Evolutionary conservation across 257 asterid species (phyloP), one percentile per base, ranked within the genome.

Genomic region (Solanum appendiculatum): DNA sequence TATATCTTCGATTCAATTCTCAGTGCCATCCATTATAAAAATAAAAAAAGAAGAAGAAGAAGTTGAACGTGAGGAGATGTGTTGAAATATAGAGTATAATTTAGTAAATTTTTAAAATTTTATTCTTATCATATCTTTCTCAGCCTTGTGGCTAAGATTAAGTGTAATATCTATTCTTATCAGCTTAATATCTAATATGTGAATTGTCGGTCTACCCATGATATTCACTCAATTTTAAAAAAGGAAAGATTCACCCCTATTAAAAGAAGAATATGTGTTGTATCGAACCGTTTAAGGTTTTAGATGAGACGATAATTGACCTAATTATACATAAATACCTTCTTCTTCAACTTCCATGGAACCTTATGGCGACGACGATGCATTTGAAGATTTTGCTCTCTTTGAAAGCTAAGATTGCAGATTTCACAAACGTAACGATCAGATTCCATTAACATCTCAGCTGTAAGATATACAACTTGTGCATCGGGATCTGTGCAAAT

Each of bases 351-450:
- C 64, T 88, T 90, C 92, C 93, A 91, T 34, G 92, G 93, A 63
- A 91, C 90, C 85, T 91, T 91, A 60, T 91, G 93, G 9, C 92
- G 89, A 5, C 92, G 87, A 31, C 91, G 83, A 40, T 91, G 93
- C 92, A 91, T 90, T 84, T 91, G 93, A 12, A 91, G 91, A 40
- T 91, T 91, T 68, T 91, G 93, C 85, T 91, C 92, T 23, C 93
- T 88, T 54, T 91, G 92, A 40, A 91, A 91, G 11, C 93, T 88
- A 58, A 89, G 91, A 46, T 90, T 88, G 81, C 93, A 91, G 31
- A 91, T 90, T 86, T 91, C 92, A 70, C 93, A 91, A 1, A 89
- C 86, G 86, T 87, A 90, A 15, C 90, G 89, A 66, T 91, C 92
- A 37, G 92, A 89, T 86, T 90, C 91, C 93, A 91, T 90, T 42